A percentile compares a stretch with the other conserved stretches of the same genome.
phyloP scores from a whole-genome alignment of 345 rosid species.

The Syzygium aqueum region DNA sequence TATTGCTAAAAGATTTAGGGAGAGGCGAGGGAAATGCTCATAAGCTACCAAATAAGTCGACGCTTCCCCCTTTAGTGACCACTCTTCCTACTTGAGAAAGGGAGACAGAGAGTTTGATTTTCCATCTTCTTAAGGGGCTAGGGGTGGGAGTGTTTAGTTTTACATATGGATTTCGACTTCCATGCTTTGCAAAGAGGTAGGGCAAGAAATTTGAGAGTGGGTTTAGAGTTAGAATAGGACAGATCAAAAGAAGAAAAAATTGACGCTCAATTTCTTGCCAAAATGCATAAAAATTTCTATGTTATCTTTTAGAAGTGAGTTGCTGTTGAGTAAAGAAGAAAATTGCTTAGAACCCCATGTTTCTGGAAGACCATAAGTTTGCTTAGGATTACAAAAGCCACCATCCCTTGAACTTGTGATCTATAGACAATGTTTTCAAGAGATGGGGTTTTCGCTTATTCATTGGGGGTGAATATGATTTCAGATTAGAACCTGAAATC shows the following conservation, averaged over 20 bases:
- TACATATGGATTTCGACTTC: no score
- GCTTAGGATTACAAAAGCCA: neutral
- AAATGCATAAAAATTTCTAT: neutral
- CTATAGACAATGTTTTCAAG: neutral
- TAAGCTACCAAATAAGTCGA: neutral
- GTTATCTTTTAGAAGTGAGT: neutral
- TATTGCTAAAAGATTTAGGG: neutral
- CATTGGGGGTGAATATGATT: no score
- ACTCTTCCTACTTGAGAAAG: no score
- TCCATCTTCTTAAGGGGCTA: rapidly evolving
- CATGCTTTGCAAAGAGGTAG: no score
- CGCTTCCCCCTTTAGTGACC: no score
- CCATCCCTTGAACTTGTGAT: neutral
- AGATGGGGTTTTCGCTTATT: neutral
- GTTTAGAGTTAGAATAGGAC: no score
- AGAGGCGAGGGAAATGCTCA: neutral
- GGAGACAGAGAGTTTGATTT: no score
- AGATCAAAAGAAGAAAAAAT: no score
- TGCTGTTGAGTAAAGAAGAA: neutral
- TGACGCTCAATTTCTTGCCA: neutral
- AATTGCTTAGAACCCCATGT: neutral
- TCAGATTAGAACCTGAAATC: rapidly evolving
- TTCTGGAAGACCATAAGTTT: neutral
- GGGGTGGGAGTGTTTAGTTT: no score
- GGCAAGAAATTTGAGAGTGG: rapidly evolving